Percentiles rank a stretch among this genome's conserved stretches.
phyloP scores from a whole-genome alignment of 306 rosid genomes.

The Castanopsis chinensis region DNA sequence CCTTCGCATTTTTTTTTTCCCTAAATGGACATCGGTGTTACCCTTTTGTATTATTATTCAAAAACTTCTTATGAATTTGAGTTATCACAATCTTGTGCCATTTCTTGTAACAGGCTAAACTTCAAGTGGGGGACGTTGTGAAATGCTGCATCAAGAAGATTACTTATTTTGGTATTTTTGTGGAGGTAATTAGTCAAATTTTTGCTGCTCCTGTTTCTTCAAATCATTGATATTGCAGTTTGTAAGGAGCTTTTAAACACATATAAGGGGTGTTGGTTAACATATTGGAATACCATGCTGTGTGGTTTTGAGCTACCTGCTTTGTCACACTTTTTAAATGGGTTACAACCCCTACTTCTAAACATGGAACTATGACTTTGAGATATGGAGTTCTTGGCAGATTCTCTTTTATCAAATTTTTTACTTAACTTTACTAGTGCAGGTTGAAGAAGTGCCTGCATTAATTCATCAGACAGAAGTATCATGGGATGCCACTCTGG shows the following conservation, averaged over 20 bases:
- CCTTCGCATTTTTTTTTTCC: not conserved
- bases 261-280: constrained; percentile 9
- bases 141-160: constrained; percentile 79
- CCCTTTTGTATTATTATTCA: not conserved
- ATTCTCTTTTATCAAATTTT: constrained; percentile 13
- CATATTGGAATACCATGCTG: constrained; percentile 2
- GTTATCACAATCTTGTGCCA: constrained; percentile 18
- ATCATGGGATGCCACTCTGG: constrained; percentile 88
- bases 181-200: constrained; percentile 56
- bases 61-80: not conserved
- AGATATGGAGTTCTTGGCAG: constrained; percentile 1
- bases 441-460: constrained; percentile 89
- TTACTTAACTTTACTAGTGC: constrained; percentile 22
- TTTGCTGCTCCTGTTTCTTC: constrained; percentile 16
- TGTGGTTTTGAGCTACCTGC: constrained; percentile 4
- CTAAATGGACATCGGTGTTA: not conserved
- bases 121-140: constrained; percentile 88
- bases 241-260: constrained; percentile 10
- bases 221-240: constrained; percentile 14
- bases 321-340: not conserved
- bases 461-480: constrained; percentile 90
- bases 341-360: not conserved
- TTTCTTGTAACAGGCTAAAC: constrained; percentile 64
- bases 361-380: constrained; percentile 18
- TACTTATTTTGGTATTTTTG: constrained; percentile 89